Conservation (phyloP, 352 stramenopile species). For the Phytophthora capsici region DNA sequence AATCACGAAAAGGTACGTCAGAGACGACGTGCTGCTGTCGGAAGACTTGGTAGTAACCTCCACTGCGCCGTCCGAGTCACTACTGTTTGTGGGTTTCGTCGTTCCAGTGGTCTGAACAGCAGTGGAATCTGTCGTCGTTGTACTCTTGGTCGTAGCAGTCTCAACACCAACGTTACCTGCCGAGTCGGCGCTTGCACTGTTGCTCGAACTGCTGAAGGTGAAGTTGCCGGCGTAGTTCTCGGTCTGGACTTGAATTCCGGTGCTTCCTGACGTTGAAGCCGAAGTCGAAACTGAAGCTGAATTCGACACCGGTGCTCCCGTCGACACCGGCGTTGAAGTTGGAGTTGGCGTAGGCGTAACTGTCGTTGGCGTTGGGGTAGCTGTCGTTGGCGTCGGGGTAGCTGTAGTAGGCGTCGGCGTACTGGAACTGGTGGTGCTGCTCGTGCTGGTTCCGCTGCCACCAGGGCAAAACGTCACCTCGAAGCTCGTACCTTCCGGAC, state of each 20-base stretch:
- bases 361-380: constrained; percentile 19
- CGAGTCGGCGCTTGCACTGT: constrained; percentile 27
- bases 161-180: constrained; percentile 28
- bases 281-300: constrained; percentile 12
- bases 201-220: constrained; percentile 30
- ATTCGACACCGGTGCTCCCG: constrained; percentile 27
- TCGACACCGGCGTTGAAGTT: constrained; percentile 33
- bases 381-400: constrained; percentile 24
- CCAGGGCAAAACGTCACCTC: constrained; percentile 74
- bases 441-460: constrained; percentile 44
- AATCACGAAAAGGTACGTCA: constrained; percentile 44
- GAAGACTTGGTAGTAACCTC: constrained; percentile 63
- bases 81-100: constrained; percentile 23
- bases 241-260: constrained; percentile 26
- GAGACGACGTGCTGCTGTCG: constrained; percentile 24
- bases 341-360: constrained; percentile 25
- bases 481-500: constrained; percentile 57
- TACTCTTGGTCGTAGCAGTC: constrained; percentile 17
- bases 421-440: constrained; percentile 23
- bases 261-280: constrained; percentile 12
- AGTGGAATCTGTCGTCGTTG: constrained; percentile 7
- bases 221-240: constrained; percentile 37
- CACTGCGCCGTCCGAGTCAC: constrained; percentile 24
- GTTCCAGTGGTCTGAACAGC: constrained; percentile 29
- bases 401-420: constrained; percentile 26